A percentile compares a stretch with the other conserved stretches of the same genome.
These are phyloP conservation scores for Lentinula sp. DNA, from an alignment of 768 basidiomycete species.

Conservation along the genomic window DNA sequence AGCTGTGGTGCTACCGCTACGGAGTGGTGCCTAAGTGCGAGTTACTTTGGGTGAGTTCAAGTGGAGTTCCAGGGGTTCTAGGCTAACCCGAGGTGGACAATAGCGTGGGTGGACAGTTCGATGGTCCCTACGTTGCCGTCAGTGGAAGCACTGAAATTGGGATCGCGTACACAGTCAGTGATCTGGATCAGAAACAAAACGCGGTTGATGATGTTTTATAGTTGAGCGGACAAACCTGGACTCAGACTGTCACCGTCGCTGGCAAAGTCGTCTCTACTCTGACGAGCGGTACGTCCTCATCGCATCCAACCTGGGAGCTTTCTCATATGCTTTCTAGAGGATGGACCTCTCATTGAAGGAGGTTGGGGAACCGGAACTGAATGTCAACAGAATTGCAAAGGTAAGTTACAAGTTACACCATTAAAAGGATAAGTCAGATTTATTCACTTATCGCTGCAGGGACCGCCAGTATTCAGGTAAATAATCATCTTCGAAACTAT, in stretches of 20 bases:
- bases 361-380: constrained; percentile 11
- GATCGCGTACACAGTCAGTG: background rate
- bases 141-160: constrained; percentile 4
- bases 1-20: background rate
- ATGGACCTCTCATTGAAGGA: constrained; percentile 8
- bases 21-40: constrained; percentile 5
- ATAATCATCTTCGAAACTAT: background rate
- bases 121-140: background rate
- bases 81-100: background rate
- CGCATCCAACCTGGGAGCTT: background rate
- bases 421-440: background rate
- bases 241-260: constrained; percentile 6
- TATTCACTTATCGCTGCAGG: background rate
- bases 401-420: background rate
- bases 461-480: background rate
- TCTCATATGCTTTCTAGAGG: background rate
- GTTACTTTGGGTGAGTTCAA: constrained; percentile 4
- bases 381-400: constrained; percentile 9
- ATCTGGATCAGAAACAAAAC: background rate
- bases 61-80: too few relatives aligned
- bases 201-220: background rate
- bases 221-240: constrained; percentile 7
- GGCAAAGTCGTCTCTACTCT: constrained; percentile 8
- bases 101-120: background rate
- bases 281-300: background rate